Base-by-base conservation (phyloP, 73 alveolate genomes). In the Tetrahymena malaccensis region DNA sequence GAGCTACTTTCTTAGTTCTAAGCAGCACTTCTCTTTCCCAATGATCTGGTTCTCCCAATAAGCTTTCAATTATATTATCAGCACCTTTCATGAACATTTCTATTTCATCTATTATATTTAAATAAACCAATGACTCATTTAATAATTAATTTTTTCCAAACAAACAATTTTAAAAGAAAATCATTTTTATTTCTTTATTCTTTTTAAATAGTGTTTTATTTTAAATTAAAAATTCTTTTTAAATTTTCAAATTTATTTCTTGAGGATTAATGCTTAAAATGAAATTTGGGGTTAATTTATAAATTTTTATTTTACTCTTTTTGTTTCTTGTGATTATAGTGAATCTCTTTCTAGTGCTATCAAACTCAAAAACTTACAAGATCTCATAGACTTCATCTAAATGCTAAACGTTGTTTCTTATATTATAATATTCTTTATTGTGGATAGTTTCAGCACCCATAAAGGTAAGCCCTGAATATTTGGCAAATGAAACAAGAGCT, bases 401-500 rank as follows among this genome's bases (percentile, higher is more conserved):
- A 94, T 96, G 96, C 85, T 93, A 43, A 25, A 85, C 38, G 94
- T 94, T 94, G 16, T 93, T 83, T 43, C 89, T 70, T 25, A 70
- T 22, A 70, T 70, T 70, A 34, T 70, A 70, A 25, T 70, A 70
- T 33, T 58, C 94, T 96, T 84, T 97, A 96, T 93, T 95, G 56
- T 96, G 94, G 94, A 96, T 43, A 96, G 95, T 93, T 85, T 96
- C 95, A 38, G 84, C 55, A 94, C 97, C 93, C 38, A 94, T 97
- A 93, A 97, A 97, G 94, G 94, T 44, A 85, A 85, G 94, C 10
- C 95, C 97, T 19, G 97, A 94, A 58, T 94, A 96, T 96, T 96
- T 98, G 0, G 99, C 99, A 6, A 98, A 99, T 58, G 94, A 95
- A 12, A 99, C 99, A 43, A 99, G 97, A 25, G 99, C 99, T 43